A percentile compares a stretch with the other conserved stretches of the same genome.
These are phyloP conservation scores for Colletotrichum neosansevieriae DNA, from an alignment of 2,329 filamentous ascomycete species.

Conservation along the genomic window DNA sequence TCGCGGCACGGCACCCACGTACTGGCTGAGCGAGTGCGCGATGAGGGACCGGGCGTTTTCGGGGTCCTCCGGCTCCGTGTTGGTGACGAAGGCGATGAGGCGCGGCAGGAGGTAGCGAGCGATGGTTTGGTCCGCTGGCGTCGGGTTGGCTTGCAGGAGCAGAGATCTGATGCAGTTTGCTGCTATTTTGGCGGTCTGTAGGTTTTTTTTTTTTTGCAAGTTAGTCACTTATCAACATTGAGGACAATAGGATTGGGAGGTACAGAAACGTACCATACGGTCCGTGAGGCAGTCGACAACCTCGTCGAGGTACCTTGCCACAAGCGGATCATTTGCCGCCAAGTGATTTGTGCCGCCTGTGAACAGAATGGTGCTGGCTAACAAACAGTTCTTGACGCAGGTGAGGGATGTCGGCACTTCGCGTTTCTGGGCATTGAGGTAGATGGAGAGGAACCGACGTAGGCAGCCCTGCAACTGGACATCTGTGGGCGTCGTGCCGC, in stretches of 20 bases:
- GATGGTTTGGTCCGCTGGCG: slow-evolving; percentile 78
- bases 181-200: slow-evolving; percentile 85
- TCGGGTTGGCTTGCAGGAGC: slow-evolving; percentile 73
- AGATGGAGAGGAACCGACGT: slow-evolving; percentile 84
- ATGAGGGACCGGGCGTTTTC: slow-evolving; percentile 79
- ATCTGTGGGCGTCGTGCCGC: slow-evolving; percentile 64
- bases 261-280: slow-evolving; percentile 74
- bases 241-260: not conserved
- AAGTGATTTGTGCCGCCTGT: slow-evolving; percentile 83
- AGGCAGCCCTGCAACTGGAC: slow-evolving; percentile 85
- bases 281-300: slow-evolving; percentile 86
- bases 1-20: slow-evolving; percentile 64
- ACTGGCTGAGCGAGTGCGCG: slow-evolving; percentile 81
- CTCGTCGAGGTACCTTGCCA: slow-evolving; percentile 82
- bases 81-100: slow-evolving; percentile 80
- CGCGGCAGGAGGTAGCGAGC: slow-evolving; percentile 80
- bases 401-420: slow-evolving; percentile 81
- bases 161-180: slow-evolving; percentile 90
- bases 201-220: slow-evolving; percentile 5
- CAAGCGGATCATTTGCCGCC: slow-evolving; percentile 78
- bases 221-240: slow-evolving; percentile 27
- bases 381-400: slow-evolving; percentile 92
- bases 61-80: slow-evolving; percentile 80
- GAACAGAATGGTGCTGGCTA: slow-evolving; percentile 90
- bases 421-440: slow-evolving; percentile 80